Base-by-base conservation (phyloP, 345 rosid genomes). In the Pistacia integerrima region DNA sequence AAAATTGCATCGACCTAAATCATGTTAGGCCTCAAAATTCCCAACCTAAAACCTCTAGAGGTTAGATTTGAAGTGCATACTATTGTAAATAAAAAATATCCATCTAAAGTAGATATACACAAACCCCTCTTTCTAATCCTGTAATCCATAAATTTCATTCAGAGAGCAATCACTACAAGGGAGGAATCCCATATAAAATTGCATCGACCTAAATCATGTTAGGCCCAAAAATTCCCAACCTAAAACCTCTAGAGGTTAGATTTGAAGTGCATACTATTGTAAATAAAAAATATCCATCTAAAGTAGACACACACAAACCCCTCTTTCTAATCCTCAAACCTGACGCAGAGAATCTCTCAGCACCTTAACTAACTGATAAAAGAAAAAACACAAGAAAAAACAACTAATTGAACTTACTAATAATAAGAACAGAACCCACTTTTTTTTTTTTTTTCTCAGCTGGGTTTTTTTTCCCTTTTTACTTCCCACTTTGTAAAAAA, bases 101-200 rank as follows among this genome's bases (percentile, higher is more conserved):
- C 64, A 18, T 44, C 66, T 30, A 30, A 48, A 16, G 16, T 11
- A 48, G 67, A 48, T 48, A 48, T 17, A 48, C 0, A 14, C 25
- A 58, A 71, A 20, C 0, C 25, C 25, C 25, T 25, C 25, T 25
- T 25, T 25, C 25, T 25, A 25, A 25, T 25, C 87, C 94, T 91
- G 81, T 1, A 67, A 38, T 64, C 33, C 5, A 48, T 2, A 74
- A 30, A 41, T 4, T 2, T 1, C 22, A 11, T 4, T 54, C 3
- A 17, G 28, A 59, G 20, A 28, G 14, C 46, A 49, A 46, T 28
- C 11, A 48, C 28, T 25, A 16, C 5, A 28, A 7, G 28, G 38
- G 67, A 44, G 4, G 4, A 25, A 18, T 30, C 33, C 3, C 33
- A 30, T 30, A 30, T 30, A 30, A 30, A 4, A 20, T 22, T n/a